These are phyloP conservation scores for Linnemannia exigua DNA, from an alignment of 192 early-diverging fungal genomes.

Conservation along the genomic window DNA sequence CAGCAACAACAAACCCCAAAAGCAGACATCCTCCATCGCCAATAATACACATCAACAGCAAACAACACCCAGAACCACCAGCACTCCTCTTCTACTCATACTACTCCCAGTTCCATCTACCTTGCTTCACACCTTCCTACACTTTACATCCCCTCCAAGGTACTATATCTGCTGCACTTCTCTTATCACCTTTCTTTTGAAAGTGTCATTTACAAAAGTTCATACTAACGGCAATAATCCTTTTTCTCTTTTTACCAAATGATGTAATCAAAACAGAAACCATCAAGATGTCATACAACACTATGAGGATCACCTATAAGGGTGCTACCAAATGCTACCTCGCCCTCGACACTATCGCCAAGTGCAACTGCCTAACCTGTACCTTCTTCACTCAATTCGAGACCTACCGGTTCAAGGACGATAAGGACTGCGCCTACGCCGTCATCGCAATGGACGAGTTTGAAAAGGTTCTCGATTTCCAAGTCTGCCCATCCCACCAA, in stretches of 20 bases:
- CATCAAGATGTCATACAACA: neutral
- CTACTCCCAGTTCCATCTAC: no score
- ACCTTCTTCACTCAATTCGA: conserved; percentile 1
- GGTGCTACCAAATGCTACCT: neutral
- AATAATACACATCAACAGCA: neutral
- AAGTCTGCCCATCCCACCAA: neutral
- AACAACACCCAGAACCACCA: neutral
- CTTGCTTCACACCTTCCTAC: no score
- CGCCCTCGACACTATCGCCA: neutral
- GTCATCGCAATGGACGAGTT: neutral
- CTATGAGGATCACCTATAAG: neutral
- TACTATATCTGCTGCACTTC: no score
- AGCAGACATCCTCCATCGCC: no score
- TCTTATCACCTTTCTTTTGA: no score
- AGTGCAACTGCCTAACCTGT: neutral
- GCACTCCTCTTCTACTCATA: no score
- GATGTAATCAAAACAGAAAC: neutral
- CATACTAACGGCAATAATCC: neutral
- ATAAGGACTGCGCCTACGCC: neutral
- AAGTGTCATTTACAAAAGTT: no score
- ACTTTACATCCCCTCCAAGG: no score
- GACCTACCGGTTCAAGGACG: neutral
- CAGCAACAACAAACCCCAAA: no score
- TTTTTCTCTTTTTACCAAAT: neutral
- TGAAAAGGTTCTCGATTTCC: neutral